These are phyloP conservation scores for Aegilops speltoides DNA, from an alignment of 176 grass and related monocot genomes.

Conservation along the genomic window DNA sequence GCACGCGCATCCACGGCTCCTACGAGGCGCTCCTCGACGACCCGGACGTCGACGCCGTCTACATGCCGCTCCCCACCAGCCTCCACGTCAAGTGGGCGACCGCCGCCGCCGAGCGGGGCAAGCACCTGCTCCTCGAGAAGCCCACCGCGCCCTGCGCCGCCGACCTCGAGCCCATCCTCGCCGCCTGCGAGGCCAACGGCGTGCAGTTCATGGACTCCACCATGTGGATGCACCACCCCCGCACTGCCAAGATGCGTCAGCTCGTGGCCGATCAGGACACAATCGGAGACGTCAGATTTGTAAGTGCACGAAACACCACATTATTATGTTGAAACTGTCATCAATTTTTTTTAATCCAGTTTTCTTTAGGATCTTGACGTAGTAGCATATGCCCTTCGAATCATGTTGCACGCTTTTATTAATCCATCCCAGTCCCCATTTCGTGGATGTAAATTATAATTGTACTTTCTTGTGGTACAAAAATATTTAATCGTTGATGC, in stretches of 20 bases:
- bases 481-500: not conserved
- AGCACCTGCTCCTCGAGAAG: conserved; percentile 91
- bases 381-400: not conserved
- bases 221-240: conserved; percentile 95
- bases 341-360: not conserved
- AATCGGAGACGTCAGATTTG: conserved; percentile 62
- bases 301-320: conserved; percentile 18
- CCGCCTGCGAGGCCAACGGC: conserved; percentile 43
- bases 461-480: not conserved
- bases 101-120: conserved; percentile 57
- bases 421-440: not conserved
- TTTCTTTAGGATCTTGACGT: not conserved
- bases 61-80: conserved; percentile 82
- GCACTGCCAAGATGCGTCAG: conserved; percentile 79
- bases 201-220: conserved; percentile 93
- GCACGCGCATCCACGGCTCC: conserved; percentile 49
- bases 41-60: conserved; percentile 67
- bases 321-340: not conserved
- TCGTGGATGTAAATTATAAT: not conserved
- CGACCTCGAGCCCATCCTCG: conserved; percentile 67
- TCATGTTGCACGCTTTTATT: not conserved
- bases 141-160: conserved; percentile 69
- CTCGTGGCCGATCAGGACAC: conserved; percentile 55
- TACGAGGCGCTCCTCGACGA: conserved; percentile 77
- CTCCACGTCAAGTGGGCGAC: conserved; percentile 72